Percentiles rank a stretch among this genome's conserved stretches.
phyloP scores from a whole-genome alignment of 805 yeast species.

The Metschnikowia anglica region DNA sequence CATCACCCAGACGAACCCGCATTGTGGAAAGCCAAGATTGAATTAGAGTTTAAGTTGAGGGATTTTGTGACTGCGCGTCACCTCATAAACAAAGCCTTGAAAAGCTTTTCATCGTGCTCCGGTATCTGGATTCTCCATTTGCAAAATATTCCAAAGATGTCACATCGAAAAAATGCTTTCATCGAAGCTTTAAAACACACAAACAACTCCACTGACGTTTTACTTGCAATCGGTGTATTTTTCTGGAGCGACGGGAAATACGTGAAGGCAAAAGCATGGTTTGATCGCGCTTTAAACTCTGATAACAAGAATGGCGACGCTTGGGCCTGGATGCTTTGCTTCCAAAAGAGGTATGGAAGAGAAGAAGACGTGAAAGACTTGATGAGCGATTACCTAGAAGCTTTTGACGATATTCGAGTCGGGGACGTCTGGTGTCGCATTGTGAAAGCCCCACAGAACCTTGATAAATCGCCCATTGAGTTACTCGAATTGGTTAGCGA shows the following conservation, averaged over 20 bases:
- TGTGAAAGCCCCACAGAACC: slow-evolving; percentile 48
- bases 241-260: slow-evolving; percentile 67
- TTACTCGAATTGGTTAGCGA: slow-evolving; percentile 36
- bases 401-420: slow-evolving; percentile 43
- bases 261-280: slow-evolving; percentile 68
- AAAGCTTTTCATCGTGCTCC: slow-evolving; percentile 57
- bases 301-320: slow-evolving; percentile 68
- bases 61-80: slow-evolving; percentile 53
- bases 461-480: slow-evolving; percentile 40
- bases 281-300: slow-evolving; percentile 61
- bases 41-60: slow-evolving; percentile 53
- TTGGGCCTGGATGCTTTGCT: slow-evolving; percentile 62
- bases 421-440: slow-evolving; percentile 62
- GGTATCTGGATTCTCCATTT: slow-evolving; percentile 66
- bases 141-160: slow-evolving; percentile 42
- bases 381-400: neutral
- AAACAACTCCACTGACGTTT: slow-evolving; percentile 54
- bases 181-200: slow-evolving; percentile 72
- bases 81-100: slow-evolving; percentile 57
- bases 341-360: slow-evolving; percentile 12
- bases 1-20: slow-evolving; percentile 47
- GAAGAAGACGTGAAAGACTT: slow-evolving; percentile 5
- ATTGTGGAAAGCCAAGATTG: slow-evolving; percentile 59
- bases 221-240: slow-evolving; percentile 62
- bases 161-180: slow-evolving; percentile 56